Conservation (phyloP, 2,329 filamentous ascomycete genomes). For the Lomentospora prolificans region DNA sequence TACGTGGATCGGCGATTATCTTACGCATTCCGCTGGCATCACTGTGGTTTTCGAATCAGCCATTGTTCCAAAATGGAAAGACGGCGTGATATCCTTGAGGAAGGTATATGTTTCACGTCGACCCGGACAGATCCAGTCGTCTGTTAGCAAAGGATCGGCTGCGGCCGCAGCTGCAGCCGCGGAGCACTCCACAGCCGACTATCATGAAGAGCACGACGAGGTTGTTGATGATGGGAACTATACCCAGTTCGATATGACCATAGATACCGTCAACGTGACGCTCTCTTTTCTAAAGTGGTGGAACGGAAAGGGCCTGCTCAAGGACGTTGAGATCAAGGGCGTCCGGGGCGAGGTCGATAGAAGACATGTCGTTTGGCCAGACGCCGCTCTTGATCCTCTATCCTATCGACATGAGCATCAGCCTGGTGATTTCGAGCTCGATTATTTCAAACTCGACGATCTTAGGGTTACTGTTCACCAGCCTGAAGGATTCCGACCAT, state of each 20-base stretch:
- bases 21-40: slow-evolving; percentile 86
- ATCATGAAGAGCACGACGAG: slow-evolving; percentile 22
- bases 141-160: slow-evolving; percentile 88
- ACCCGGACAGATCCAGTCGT: slow-evolving; percentile 70
- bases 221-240: slow-evolving; percentile 87
- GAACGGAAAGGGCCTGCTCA: slow-evolving; percentile 85
- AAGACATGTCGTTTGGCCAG: slow-evolving; percentile 66
- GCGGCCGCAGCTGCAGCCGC: slow-evolving; percentile 75
- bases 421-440: slow-evolving; percentile 92
- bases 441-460: slow-evolving; percentile 93
- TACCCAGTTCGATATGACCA: slow-evolving; percentile 91
- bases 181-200: slow-evolving; percentile 47
- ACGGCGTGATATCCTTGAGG: slow-evolving; percentile 90
- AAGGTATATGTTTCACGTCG: slow-evolving; percentile 93
- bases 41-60: slow-evolving; percentile 96
- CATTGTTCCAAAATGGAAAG: slow-evolving; percentile 91
- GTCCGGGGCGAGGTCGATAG: slow-evolving; percentile 88
- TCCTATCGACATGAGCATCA: slow-evolving; percentile 81
- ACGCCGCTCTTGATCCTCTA: slow-evolving; percentile 54
- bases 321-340: slow-evolving; percentile 88
- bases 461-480: slow-evolving; percentile 86
- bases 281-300: slow-evolving; percentile 98
- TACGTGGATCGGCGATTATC: slow-evolving; percentile 86
- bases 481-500: slow-evolving; percentile 83
- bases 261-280: slow-evolving; percentile 92